phyloP scores from a whole-genome alignment of 495 filamentous ascomycete genomes.

The Aspergillus diversus region DNA sequence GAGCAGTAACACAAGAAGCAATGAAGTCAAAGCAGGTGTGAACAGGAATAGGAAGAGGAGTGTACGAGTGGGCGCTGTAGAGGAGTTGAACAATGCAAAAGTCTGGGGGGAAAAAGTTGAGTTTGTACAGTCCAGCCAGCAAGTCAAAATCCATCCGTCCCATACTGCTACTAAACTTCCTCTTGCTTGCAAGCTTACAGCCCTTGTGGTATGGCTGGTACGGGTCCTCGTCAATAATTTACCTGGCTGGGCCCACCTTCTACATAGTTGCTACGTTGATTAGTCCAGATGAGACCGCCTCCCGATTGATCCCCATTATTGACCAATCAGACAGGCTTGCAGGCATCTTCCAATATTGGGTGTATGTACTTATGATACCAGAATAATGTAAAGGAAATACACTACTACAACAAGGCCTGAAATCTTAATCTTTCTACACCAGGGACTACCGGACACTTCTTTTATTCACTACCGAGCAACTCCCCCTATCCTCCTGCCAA shows the following conservation, averaged over 20 bases:
- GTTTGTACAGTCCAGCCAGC: constrained; percentile 35
- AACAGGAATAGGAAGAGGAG: constrained; percentile 31
- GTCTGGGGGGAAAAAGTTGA: constrained; percentile 30
- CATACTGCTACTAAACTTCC: background rate
- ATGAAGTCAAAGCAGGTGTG: constrained; percentile 13
- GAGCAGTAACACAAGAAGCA: constrained; percentile 14
- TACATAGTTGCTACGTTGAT: constrained; percentile 3
- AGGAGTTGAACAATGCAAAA: constrained; percentile 30
- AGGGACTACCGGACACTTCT: no score
- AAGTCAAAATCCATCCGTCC: constrained; percentile 18
- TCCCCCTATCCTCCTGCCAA: no score
- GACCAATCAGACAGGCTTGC: constrained; percentile 1
- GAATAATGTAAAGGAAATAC: background rate
- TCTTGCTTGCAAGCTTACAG: constrained; percentile 2
- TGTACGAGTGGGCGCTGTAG: constrained; percentile 33
- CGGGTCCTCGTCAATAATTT: constrained; percentile 18
- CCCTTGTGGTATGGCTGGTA: constrained; percentile 5
- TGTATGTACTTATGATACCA: constrained; percentile 1
- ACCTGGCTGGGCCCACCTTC: constrained; percentile 12
- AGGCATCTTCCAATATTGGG: background rate
- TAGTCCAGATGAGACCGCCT: constrained; percentile 15
- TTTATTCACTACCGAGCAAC: no score
- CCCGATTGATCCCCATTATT: constrained; percentile 19
- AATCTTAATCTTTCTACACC: no score
- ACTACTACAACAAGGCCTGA: no score